A percentile compares a stretch with the other conserved stretches of the same genome.
These are phyloP conservation scores for Rutstroemia sp. DNA, from an alignment of 2,329 filamentous ascomycete genomes.

Conservation along the genomic window DNA sequence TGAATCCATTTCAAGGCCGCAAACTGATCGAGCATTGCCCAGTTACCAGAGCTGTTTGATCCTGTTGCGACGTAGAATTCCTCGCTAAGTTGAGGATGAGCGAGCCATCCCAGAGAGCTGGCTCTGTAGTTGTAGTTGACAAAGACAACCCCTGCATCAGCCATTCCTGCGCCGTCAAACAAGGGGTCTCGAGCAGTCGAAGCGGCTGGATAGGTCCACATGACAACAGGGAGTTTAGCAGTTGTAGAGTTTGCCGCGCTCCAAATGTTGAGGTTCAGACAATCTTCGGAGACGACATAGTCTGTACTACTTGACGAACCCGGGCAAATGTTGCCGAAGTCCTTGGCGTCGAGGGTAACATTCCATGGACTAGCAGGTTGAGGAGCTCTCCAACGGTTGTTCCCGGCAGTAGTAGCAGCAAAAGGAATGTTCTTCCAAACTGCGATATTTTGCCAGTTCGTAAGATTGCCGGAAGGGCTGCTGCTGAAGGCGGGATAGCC, in stretches of 20 bases:
- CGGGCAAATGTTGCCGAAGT: slow-evolving; percentile 26
- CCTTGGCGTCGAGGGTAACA: slow-evolving; percentile 19
- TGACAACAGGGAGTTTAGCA: slow-evolving; percentile 26
- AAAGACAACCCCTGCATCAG: slow-evolving; percentile 35
- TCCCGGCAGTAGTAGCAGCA: slow-evolving; percentile 33
- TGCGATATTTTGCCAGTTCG: slow-evolving; percentile 23
- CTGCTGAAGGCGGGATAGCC: slow-evolving; percentile 13
- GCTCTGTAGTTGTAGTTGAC: slow-evolving; percentile 57
- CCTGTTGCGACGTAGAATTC: slow-evolving; percentile 14
- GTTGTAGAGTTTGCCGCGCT: slow-evolving; percentile 16
- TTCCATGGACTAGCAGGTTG: slow-evolving; percentile 21
- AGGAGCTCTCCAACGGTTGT: slow-evolving; percentile 32
- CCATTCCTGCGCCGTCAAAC: slow-evolving; percentile 20
- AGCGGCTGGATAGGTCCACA: slow-evolving; percentile 26
- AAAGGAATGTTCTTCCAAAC: slow-evolving; percentile 2
- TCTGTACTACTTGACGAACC: slow-evolving; percentile 17
- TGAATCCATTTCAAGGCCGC: slow-evolving; percentile 51
- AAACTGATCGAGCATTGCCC: slow-evolving; percentile 52
- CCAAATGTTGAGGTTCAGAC: slow-evolving; percentile 39
- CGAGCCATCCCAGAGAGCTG: slow-evolving; percentile 53
- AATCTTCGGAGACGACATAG: slow-evolving; percentile 32
- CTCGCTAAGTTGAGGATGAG: slow-evolving; percentile 28
- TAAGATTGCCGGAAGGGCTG: slow-evolving; percentile 6
- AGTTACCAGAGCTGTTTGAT: slow-evolving; percentile 21
- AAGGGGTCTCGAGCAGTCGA: slow-evolving; percentile 13